Evolutionary conservation across 768 basidiomycete species (phyloP), one percentile per base, ranked within the genome.

Genomic region (Suillus subaureus): DNA sequence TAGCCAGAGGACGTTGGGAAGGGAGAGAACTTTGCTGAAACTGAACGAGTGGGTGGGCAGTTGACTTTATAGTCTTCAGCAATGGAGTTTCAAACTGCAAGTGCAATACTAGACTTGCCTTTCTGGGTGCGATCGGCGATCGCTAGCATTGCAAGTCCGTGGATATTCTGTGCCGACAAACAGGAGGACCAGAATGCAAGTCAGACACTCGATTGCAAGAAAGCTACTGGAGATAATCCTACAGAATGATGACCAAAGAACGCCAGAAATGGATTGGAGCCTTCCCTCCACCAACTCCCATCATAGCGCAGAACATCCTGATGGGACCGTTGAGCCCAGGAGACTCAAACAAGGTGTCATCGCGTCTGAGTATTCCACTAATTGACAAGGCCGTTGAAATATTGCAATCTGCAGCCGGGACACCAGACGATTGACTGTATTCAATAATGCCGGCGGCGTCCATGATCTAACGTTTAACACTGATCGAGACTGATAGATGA

Each of bases 101-200:
- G 11, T 55, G 54, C 33, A 55, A 55, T 55, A 55, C 54, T 35
- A 55, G 21, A 35, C 54, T 55, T 55, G 31, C 54, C 54, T 35
- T 55, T 55, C 21, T 13, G 21, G 31, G 54, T 21, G 31, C 1
- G 54, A 54, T 55, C 54, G 31, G 31, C 54, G 54, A 55, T 55
- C 31, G 31, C 12, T 55, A 21, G 54, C 31, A 55, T 55, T 28
- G 21, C 5, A 35, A 55, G 6, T 35, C 35, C 54, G 54, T 33
- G 6, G 54, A 55, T 33, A 55, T 35, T 55, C 33, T 35, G 33
- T 6, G 54, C 31, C 54, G 54, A 33, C 31, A n/a, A 35, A n/a
- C 6, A 21, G 33, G 54, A 13, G 31, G 31, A 21, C 52, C 11
- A 54, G 18, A 33, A 54, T 12, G 11, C 2, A 33, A 54, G 31